These are phyloP conservation scores for Aspergillus panamensis DNA, from an alignment of 495 filamentous ascomycete species.

Conservation along the genomic window DNA sequence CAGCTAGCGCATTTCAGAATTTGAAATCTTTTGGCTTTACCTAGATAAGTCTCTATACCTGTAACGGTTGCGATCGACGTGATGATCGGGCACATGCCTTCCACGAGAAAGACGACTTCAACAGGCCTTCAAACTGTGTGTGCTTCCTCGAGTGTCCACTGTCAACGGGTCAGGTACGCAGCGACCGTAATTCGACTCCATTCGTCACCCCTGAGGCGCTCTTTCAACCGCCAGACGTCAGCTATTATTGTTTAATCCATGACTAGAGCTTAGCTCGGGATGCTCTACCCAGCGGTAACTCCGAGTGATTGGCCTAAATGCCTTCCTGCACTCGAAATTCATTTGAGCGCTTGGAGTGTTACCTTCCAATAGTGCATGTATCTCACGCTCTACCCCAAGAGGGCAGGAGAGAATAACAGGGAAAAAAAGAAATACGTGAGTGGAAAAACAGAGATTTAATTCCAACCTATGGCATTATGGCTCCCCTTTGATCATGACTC, in stretches of 20 bases:
- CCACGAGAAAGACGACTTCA: slow-evolving; percentile 1
- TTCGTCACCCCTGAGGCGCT: not conserved
- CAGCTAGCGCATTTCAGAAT: slow-evolving; percentile 18
- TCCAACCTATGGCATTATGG: not conserved
- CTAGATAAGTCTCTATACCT: slow-evolving; percentile 19
- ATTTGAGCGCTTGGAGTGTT: not conserved
- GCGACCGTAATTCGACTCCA: not conserved
- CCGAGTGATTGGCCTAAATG: not conserved
- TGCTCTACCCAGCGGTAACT: not conserved
- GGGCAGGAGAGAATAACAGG: not conserved
- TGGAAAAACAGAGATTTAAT: not conserved
- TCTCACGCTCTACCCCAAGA: not conserved
- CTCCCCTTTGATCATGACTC: not conserved
- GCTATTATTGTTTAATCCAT: no score
- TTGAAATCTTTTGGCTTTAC: slow-evolving; percentile 26
- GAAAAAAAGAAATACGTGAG: not conserved
- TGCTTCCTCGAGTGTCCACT: not conserved
- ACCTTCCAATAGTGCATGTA: not conserved
- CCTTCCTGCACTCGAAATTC: not conserved
- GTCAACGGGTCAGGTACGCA: not conserved
- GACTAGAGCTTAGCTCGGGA: not conserved
- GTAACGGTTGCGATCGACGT: slow-evolving; percentile 19
- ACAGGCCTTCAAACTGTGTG: not conserved
- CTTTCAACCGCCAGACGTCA: not conserved
- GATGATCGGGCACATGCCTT: slow-evolving; percentile 16